Base-by-base conservation (phyloP, 352 stramenopile genomes). In the Globisporangium parvum region DNA sequence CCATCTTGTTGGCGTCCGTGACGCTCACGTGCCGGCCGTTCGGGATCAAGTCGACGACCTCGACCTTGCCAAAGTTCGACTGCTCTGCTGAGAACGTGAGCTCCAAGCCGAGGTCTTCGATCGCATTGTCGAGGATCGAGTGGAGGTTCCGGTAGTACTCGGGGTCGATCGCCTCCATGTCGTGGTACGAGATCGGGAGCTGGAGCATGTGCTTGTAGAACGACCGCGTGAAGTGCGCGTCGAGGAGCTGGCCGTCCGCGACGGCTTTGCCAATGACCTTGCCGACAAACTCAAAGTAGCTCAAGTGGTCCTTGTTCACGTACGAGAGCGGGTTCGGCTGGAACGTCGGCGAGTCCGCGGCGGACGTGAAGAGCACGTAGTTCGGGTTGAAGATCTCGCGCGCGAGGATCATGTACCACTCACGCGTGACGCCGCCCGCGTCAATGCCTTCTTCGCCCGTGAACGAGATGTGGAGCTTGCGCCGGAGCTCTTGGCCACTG, bases 341-440 rank as follows among this genome's bases (percentile, higher is more conserved):
- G 73, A 99, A 99, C 10, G 97, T 99, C 48, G 95, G 96, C 12
- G 96, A 98, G 76, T 99, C 98, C 23, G 97, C 96, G 4, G 96
- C 97, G 20, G 96, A 98, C 44, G 96, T 99, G 77, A 99, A 99
- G 1, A 99, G 73, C 54, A 97, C 96, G 74, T 99, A 99, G 70
- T 99, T 99, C 48, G 97, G 96, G 72, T 99, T 99, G 77, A 99
- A 99, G 64, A 99, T 99, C 71, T 99, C 97, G 62, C 98, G 97
- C 3, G 97, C 95, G 31, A 99, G 71, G 70, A 99, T 99, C 62
- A 95, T 95, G 73, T 99, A 98, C 78, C 98, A 99, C 80, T 99
- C 97, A 47, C 97, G 80, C 33, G 96, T 98, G 14, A 99, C 80
- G 23, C 97, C 97, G 58, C 97, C 97, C 0, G 97, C 97, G 70